These are phyloP conservation scores for Gossypium turneri DNA, from an alignment of 345 rosid species.

Conservation along the genomic window DNA sequence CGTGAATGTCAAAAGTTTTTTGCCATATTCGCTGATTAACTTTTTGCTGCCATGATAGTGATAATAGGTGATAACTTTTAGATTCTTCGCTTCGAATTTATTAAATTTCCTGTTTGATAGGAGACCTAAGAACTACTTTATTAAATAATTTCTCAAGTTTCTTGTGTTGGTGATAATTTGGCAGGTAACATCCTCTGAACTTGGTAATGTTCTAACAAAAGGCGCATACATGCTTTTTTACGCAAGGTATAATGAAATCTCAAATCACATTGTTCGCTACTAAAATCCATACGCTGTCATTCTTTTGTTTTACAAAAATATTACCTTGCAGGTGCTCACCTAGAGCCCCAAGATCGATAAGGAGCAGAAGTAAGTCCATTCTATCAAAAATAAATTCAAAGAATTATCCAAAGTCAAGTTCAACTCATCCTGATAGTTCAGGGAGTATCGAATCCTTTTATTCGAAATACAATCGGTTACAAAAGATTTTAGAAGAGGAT, in stretches of 20 bases:
- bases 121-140: background rate
- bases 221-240: slow-evolving; percentile 93
- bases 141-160: background rate
- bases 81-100: background rate
- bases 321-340: slow-evolving; percentile 62
- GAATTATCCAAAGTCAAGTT: slow-evolving; percentile 29
- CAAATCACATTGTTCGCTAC: background rate
- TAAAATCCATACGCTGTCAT: background rate
- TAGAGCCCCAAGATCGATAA: slow-evolving; percentile 54
- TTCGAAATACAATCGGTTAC: slow-evolving; percentile 54
- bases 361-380: slow-evolving; percentile 31
- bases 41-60: background rate
- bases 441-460: slow-evolving; percentile 58
- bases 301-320: slow-evolving; percentile 13
- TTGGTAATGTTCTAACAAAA: slow-evolving; percentile 57
- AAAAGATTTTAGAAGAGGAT: slow-evolving; percentile 68
- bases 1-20: background rate
- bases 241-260: slow-evolving; percentile 53
- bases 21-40: background rate
- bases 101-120: background rate
- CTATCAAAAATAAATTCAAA: slow-evolving; percentile 28
- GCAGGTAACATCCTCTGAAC: slow-evolving; percentile 68
- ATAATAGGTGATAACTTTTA: background rate
- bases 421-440: slow-evolving; percentile 28
- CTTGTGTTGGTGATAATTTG: slow-evolving; percentile 21